Base-by-base conservation (phyloP, 805 yeast species). In the Myxozyma melibiosi region DNA sequence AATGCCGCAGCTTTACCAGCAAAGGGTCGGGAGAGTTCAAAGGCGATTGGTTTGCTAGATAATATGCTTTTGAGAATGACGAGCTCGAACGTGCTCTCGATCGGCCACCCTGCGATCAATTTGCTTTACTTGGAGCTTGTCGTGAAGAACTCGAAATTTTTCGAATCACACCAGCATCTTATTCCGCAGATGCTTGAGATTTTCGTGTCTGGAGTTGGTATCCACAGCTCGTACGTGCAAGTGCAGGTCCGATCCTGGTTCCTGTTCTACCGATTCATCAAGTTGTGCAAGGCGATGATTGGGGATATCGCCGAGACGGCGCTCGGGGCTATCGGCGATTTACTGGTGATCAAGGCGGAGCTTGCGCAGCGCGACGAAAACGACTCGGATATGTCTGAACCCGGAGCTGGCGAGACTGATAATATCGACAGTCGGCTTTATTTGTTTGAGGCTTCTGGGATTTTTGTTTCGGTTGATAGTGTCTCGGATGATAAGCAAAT, bases 231-330 rank as follows among this genome's bases (percentile, higher is more conserved):
- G 4, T 78, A 80, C 63, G 86, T 80, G 56, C 86, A 83, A 60
- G 97, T 91, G 3, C 84, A 90, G 66, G 78, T 83, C 54, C 84
- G 97, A 70, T 80, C 95, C 40, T 94, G 98, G 97, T 92, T 89
- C 70, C 76, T 91, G 62, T 89, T 92, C 66, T 85, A 85, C 67
- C 81, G 96, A 70, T 88, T 91, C 67, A 79, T 90, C 59, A 89
- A 86, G 68, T 75, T 86, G 45, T 85, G 92, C 1, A 86, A 84
- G 67, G 90, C 90, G 35, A 74, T 80, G 47, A 73, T 84, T 39
- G 79, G 84, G 30, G 54, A 72, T 76, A 55, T 76, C 81, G 66
- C 84, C 39, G 82, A 80, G 61, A 77, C 87, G 33, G 78, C 91
- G 30, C 71, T 78, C 48, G 79, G 80, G 61, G 76, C 91, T 45